phyloP scores from a whole-genome alignment of 179 eudicot species.

The Beta macrorhiza region DNA sequence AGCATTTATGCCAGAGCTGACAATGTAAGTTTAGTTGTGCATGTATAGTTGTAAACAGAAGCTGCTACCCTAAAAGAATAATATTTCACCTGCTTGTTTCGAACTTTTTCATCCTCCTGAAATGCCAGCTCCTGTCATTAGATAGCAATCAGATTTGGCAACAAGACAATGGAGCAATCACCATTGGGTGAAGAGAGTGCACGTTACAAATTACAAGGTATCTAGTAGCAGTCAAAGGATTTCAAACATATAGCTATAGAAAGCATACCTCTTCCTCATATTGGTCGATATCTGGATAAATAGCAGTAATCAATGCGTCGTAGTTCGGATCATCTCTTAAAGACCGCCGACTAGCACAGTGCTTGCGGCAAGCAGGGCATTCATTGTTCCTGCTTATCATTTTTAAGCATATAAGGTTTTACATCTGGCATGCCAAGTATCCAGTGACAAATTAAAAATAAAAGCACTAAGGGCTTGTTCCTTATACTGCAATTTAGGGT shows the following conservation, averaged over 20 bases:
- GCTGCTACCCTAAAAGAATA: not conserved
- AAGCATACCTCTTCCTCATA: conserved; percentile 88
- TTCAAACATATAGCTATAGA: conserved; percentile 1
- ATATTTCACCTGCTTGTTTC: conserved; percentile 71
- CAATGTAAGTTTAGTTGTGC: not conserved
- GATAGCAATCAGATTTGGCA: conserved; percentile 1
- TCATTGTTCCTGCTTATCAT: conserved; percentile 71
- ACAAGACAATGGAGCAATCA: not conserved
- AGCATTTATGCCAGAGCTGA: conserved; percentile 8
- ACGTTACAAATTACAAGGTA: not conserved
- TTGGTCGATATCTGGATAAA: conserved; percentile 85
- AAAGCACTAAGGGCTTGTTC: not conserved
- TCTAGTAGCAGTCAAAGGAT: not conserved
- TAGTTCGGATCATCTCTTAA: conserved; percentile 92
- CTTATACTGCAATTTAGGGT: not conserved
- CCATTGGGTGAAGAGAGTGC: not conserved
- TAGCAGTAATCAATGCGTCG: conserved; percentile 67
- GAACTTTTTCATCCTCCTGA: conserved; percentile 76
- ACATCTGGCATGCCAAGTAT: not conserved
- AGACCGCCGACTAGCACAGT: conserved; percentile 98
- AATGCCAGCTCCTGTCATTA: conserved; percentile 72
- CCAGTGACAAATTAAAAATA: not conserved
- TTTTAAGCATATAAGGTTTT: conserved; percentile 9
- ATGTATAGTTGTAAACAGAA: not conserved
- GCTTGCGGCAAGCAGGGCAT: conserved; percentile 98